Base-by-base conservation (phyloP, 768 basidiomycete genomes). In the Pleurotus sapidus region DNA sequence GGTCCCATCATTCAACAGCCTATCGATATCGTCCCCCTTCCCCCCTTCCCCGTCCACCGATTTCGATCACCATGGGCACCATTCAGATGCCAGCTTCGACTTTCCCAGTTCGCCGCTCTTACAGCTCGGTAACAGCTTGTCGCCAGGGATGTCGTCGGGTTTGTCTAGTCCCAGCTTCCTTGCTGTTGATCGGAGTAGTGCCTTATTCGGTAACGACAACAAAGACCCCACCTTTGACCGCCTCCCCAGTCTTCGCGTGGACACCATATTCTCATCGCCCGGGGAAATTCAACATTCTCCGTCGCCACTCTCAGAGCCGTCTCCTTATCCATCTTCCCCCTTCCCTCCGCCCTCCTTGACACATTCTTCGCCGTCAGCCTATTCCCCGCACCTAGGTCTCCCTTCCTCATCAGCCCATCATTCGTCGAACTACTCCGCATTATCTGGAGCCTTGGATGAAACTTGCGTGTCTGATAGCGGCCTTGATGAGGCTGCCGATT, bases 251-350 rank as follows among this genome's bases (percentile, higher is more conserved):
- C 51, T 54, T 15, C 37, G 51, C 9, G 51, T 54, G 51, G 51
- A 54, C n/a, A 54, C 51, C 15, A n/a, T 54, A 12, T 39, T 54
- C 27, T 54, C 51, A n/a, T 54, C 51, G 18, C 51, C 51, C 5
- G 51, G 42, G 18, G 51, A 23, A 17, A 54, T 54, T 17, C 51
- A 40, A 14, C 51, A 54, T 39, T 54, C 51, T 8, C 51, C 51
- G 17, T 54, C 51, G 17, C 51, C 51, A 17, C 51, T 54, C 27
- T 54, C 51, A 11, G 51, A 54, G 17, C 37, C 51, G 5, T 54
- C 51, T 4, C 51, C 51, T 12, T 54, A 39, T 17, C 17, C 51
- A 6, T 39, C 51, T n/a, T 54, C 51, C 5, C 51, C 51, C 34
- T 54, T 40, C 11, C 18, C 37, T 6, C 37, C 51, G 7, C 37